A percentile compares a stretch with the other conserved stretches of the same genome.
phyloP scores from a whole-genome alignment of 2,329 filamentous ascomycete genomes.

The Blastomyces emzantsi region DNA sequence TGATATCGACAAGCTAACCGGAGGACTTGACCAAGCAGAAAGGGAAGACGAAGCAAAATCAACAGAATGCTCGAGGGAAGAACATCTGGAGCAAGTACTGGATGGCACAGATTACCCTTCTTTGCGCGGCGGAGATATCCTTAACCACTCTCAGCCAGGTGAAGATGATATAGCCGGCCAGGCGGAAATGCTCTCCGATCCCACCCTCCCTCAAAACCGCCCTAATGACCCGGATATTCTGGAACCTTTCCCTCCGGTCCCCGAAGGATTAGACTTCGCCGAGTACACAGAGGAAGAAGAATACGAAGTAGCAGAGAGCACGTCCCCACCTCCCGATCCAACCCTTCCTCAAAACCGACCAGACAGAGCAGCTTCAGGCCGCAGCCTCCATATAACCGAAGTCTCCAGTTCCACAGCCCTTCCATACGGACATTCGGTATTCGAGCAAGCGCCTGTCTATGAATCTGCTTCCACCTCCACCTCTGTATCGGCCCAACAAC shows the following conservation, averaged over 20 bases:
- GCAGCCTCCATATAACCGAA: constrained; percentile 12
- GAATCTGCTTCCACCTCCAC: constrained; percentile 14
- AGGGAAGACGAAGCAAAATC: constrained; percentile 7
- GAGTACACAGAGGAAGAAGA: constrained; percentile 1
- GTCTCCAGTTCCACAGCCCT: constrained; percentile 10
- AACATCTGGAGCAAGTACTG: constrained; percentile 37
- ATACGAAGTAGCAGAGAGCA: constrained; percentile 3
- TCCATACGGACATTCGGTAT: constrained; percentile 9
- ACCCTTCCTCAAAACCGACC: constrained; percentile 42
- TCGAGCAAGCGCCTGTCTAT: constrained; percentile 14
- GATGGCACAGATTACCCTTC: constrained; percentile 34
- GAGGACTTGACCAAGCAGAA: not conserved
- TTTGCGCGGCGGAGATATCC: constrained; percentile 14
- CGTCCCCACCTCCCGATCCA: constrained; percentile 27
- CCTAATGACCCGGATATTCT: constrained; percentile 11
- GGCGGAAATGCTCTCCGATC: not conserved
- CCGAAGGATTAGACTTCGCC: constrained; percentile 9
- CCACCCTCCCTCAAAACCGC: constrained; percentile 18
- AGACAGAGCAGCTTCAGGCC: constrained; percentile 25
- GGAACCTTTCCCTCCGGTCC: constrained; percentile 13
- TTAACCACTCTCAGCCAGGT: constrained; percentile 8
- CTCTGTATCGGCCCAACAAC: constrained; percentile 12
- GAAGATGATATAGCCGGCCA: constrained; percentile 15
- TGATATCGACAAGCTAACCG: not conserved
- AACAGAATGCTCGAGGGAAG: constrained; percentile 27